Conservation (phyloP, 257 asterid species). For the Paraleonurus japonicus region DNA sequence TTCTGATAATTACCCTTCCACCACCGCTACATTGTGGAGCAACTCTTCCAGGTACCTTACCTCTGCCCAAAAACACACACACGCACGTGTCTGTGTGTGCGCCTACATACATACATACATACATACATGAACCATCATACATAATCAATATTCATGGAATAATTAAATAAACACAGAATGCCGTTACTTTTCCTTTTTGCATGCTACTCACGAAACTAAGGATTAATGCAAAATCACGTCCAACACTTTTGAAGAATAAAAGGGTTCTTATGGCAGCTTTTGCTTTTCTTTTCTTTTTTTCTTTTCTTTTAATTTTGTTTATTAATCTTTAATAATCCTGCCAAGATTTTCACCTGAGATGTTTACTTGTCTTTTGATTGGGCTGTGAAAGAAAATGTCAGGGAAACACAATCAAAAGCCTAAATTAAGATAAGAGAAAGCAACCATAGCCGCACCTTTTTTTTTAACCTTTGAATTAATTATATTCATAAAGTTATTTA, state of each 20-base stretch:
- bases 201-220: slow-evolving; percentile 43
- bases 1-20: slow-evolving; percentile 42
- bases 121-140: not conserved
- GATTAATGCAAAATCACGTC: slow-evolving; percentile 46
- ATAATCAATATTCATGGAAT: not conserved
- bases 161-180: slow-evolving; percentile 11
- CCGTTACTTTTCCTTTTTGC: slow-evolving; percentile 54
- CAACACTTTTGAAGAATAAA: slow-evolving; percentile 47
- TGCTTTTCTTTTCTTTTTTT: slow-evolving; percentile 46
- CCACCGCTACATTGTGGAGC: slow-evolving; percentile 66
- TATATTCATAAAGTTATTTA: slow-evolving; percentile 30
- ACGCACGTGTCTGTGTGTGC: not conserved
- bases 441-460: slow-evolving; percentile 30
- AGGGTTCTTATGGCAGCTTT: slow-evolving; percentile 58
- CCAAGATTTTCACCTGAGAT: slow-evolving; percentile 35
- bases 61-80: no score
- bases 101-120: not conserved
- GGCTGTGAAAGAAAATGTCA: slow-evolving; percentile 12
- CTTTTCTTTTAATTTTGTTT: not conserved
- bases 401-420: slow-evolving; percentile 22
- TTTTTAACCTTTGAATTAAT: slow-evolving; percentile 33
- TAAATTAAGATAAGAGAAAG: slow-evolving; percentile 34
- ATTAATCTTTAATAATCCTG: not conserved
- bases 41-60: slow-evolving; percentile 74
- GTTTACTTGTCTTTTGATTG: slow-evolving; percentile 13